Percentiles rank a stretch among this genome's conserved stretches.
phyloP scores from a whole-genome alignment of 2,329 filamentous ascomycete genomes.

The Hymenoscyphus fraxineus region DNA sequence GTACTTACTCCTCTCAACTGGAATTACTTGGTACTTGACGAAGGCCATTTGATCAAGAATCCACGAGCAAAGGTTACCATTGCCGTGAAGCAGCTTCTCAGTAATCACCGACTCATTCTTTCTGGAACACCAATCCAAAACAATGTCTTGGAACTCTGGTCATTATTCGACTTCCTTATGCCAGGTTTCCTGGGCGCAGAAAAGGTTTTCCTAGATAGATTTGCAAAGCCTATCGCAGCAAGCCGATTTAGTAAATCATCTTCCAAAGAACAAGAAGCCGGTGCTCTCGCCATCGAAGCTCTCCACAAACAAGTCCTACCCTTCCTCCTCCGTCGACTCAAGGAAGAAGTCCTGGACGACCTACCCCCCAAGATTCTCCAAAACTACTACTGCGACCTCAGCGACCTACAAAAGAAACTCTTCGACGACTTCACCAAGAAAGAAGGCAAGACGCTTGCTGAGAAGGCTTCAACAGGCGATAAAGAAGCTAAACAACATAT shows the following conservation, averaged over 20 bases:
- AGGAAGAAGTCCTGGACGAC: constrained; percentile 96
- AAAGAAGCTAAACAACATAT: constrained; percentile 97
- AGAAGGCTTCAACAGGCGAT: constrained; percentile 78
- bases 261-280: constrained; percentile 96
- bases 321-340: constrained; percentile 90
- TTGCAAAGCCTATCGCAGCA: constrained; percentile 85
- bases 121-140: constrained; percentile 98
- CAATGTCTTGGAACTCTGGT: constrained; percentile 96
- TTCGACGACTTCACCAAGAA: constrained; percentile 97
- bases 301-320: constrained; percentile 96
- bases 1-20: constrained; percentile 77
- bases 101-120: constrained; percentile 92
- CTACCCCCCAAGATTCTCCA: constrained; percentile 97
- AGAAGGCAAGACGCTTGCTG: constrained; percentile 81
- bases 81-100: constrained; percentile 83
- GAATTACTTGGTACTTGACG: constrained; percentile 97
- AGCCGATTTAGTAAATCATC: constrained; percentile 96
- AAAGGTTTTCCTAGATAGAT: constrained; percentile 89
- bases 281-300: constrained; percentile 94
- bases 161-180: constrained; percentile 98
- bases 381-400: constrained; percentile 98
- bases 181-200: constrained; percentile 94
- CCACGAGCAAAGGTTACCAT: constrained; percentile 93
- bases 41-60: constrained; percentile 98
- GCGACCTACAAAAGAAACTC: constrained; percentile 87